Conservation (phyloP, 805 yeast species). For the Candida verbasci region DNA sequence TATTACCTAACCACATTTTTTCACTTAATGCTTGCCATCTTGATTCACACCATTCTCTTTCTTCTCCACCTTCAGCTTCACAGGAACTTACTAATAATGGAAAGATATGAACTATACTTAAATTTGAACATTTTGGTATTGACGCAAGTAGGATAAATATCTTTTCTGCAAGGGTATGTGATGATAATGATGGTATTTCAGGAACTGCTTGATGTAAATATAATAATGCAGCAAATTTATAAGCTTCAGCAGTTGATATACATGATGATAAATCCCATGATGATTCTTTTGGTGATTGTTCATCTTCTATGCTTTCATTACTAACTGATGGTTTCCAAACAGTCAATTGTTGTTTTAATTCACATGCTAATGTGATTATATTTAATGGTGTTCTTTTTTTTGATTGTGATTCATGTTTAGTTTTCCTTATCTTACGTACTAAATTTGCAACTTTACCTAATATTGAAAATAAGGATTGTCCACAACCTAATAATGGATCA, state of each 20-base stretch:
- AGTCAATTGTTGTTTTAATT: constrained; percentile 47
- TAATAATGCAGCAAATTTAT: constrained; percentile 53
- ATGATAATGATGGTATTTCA: constrained; percentile 52
- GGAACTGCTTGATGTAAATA: constrained; percentile 71
- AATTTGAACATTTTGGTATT: constrained; percentile 54
- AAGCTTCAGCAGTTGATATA: constrained; percentile 68
- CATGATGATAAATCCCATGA: constrained; percentile 55
- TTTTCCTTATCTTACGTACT: constrained; percentile 45
- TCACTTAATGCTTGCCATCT: constrained; percentile 54
- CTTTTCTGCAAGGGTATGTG: constrained; percentile 56
- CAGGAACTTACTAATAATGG: constrained; percentile 64
- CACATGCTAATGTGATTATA: constrained; percentile 52
- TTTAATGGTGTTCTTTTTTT: constrained; percentile 35
- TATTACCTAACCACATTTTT: constrained; percentile 61
- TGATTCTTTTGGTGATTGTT: constrained; percentile 15
- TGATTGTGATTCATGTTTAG: constrained; percentile 14
- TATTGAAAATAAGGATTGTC: constrained; percentile 58
- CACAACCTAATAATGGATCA: constrained; percentile 67
- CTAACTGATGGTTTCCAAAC: constrained; percentile 53
- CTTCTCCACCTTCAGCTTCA: constrained; percentile 56
- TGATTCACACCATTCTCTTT: constrained; percentile 55
- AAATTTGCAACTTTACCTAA: constrained; percentile 61
- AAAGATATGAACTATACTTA: constrained; percentile 57
- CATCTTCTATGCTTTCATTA: constrained; percentile 25
- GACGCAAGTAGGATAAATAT: constrained; percentile 58